phyloP scores from a whole-genome alignment of 495 filamentous ascomycete species.

The Lasiosphaeriaceae sp. region DNA sequence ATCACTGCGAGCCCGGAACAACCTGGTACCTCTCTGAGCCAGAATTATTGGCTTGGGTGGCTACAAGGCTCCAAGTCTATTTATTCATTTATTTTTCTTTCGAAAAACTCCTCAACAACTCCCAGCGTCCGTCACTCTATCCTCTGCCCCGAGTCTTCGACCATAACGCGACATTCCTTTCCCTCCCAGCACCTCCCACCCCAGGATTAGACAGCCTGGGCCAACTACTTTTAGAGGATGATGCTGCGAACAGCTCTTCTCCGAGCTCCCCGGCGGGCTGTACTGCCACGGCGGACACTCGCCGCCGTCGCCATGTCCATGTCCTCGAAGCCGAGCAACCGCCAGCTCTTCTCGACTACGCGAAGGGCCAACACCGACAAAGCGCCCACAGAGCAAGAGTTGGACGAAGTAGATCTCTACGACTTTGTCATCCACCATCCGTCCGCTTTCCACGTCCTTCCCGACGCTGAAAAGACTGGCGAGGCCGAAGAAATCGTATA shows the following conservation, averaged over 20 bases:
- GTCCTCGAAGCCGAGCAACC: not conserved
- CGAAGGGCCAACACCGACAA: constrained; percentile 23
- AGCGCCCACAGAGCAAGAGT: too few relatives aligned
- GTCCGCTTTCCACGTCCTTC: constrained; percentile 82
- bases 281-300: constrained; percentile 9
- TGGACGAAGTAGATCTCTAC: too few relatives aligned
- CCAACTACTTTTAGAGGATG: not conserved
- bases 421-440: too few relatives aligned
- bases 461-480: constrained; percentile 67
- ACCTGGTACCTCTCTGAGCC: not conserved
- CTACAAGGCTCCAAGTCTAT: too few relatives aligned
- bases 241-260: constrained; percentile 28
- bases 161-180: too few relatives aligned
- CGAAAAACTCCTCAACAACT: too few relatives aligned
- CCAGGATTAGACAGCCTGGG: not conserved
- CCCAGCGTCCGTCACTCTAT: too few relatives aligned
- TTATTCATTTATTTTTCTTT: too few relatives aligned
- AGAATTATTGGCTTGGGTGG: too few relatives aligned
- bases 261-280: constrained; percentile 23
- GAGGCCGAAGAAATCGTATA: constrained; percentile 77
- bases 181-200: too few relatives aligned
- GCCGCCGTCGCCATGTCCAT: constrained; percentile 10
- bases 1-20: not conserved
- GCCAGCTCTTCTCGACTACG: constrained; percentile 24
- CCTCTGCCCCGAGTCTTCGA: too few relatives aligned